Conservation (phyloP, 108 stramenopile species). For the Pseudonitzschia delicatissima region DNA sequence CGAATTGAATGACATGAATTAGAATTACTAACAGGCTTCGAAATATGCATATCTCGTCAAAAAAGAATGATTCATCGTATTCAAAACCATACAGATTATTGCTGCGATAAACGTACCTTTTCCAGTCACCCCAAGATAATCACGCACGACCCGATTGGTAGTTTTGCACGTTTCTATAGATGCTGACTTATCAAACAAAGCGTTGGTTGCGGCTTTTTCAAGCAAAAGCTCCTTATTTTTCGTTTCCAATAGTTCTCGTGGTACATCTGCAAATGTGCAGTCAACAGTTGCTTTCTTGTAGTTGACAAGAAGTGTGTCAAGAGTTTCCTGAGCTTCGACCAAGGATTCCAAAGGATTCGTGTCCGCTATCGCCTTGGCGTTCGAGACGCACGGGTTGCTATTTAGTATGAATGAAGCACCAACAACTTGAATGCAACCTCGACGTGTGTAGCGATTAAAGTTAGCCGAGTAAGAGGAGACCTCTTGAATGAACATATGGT, state of each 20-base stretch:
- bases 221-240: conserved; percentile 79
- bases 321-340: conserved; percentile 22
- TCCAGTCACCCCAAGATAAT: conserved; percentile 74
- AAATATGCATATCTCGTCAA: background rate
- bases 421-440: background rate
- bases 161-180: conserved; percentile 67
- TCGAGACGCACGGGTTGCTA: background rate
- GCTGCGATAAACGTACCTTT: conserved; percentile 30
- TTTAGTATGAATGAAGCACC: background rate
- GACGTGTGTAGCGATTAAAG: background rate
- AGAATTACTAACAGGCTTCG: background rate
- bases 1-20: background rate
- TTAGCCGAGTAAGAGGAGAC: background rate
- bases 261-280: conserved; percentile 81
- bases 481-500: background rate
- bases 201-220: conserved; percentile 73
- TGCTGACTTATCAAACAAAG: conserved; percentile 76
- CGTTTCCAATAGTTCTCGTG: conserved; percentile 66
- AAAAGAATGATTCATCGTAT: background rate
- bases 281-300: conserved; percentile 61
- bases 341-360: conserved; percentile 14
- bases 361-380: background rate
- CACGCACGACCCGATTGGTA: conserved; percentile 60
- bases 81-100: background rate
- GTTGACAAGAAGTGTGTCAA: conserved; percentile 23